Percentiles rank a stretch among this genome's conserved stretches.
Conservation (phyloP, 768 basidiomycete genomes). For the Trametes cubensis region DNA sequence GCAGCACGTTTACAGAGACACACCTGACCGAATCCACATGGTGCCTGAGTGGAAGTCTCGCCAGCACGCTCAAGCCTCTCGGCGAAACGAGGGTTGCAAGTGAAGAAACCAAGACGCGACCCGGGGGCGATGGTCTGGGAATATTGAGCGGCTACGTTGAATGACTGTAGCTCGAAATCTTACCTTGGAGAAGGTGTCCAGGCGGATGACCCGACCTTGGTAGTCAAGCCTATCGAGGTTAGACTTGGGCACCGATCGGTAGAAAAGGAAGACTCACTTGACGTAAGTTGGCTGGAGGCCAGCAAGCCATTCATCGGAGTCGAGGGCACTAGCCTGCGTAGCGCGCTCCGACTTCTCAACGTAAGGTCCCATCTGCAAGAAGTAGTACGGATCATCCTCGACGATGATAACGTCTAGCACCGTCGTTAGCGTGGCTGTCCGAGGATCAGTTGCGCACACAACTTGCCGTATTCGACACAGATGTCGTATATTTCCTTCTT, state of each 20-base stretch:
- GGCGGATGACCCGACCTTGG: constrained; percentile 80
- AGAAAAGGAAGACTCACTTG: constrained; percentile 39
- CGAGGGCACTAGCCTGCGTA: constrained; percentile 11
- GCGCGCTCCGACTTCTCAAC: constrained; percentile 44
- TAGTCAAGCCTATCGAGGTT: constrained; percentile 55
- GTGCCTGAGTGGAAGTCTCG: constrained; percentile 70
- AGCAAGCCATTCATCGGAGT: constrained; percentile 49
- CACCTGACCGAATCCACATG: constrained; percentile 74
- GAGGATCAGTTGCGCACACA: background rate
- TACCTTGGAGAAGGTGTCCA: constrained; percentile 82
- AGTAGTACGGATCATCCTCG: constrained; percentile 85
- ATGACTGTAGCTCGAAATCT: background rate
- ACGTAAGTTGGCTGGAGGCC: constrained; percentile 65
- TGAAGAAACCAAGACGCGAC: constrained; percentile 78
- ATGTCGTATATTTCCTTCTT: constrained; percentile 84
- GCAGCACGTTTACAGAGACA: background rate
- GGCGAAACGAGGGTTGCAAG: constrained; percentile 73
- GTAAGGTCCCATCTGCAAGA: constrained; percentile 66
- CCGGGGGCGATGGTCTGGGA: constrained; percentile 77
- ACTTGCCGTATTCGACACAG: constrained; percentile 74
- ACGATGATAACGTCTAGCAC: constrained; percentile 69
- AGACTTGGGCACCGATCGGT: background rate
- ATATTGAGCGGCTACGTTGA: constrained; percentile 5
- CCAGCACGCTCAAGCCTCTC: constrained; percentile 71
- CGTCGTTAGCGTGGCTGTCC: constrained; percentile 1